These are phyloP conservation scores for Trichocomaceae sp. DNA, from an alignment of 2,329 filamentous ascomycete genomes.

Conservation along the genomic window DNA sequence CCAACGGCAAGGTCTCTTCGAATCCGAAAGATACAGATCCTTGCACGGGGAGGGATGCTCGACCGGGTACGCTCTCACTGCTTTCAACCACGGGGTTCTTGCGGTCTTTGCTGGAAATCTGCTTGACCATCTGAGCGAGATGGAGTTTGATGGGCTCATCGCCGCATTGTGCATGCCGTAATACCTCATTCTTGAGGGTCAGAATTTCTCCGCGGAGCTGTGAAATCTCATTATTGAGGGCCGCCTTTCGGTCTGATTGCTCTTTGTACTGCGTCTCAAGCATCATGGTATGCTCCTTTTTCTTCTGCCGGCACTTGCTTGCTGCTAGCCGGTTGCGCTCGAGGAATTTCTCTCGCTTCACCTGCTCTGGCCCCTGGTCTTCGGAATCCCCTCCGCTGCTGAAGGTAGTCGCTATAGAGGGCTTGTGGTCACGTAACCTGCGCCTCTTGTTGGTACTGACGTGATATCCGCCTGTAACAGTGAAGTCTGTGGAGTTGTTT, in stretches of 20 bases:
- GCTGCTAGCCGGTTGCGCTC: slow-evolving; percentile 55
- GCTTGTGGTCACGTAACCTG: slow-evolving; percentile 16
- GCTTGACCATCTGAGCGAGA: slow-evolving; percentile 33
- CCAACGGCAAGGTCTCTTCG: slow-evolving; percentile 26
- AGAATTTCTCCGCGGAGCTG: slow-evolving; percentile 33
- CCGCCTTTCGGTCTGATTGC: slow-evolving; percentile 28
- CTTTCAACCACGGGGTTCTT: slow-evolving; percentile 10
- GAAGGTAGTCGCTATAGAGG: slow-evolving; percentile 14
- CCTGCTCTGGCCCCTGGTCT: slow-evolving; percentile 20
- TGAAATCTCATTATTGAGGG: slow-evolving; percentile 28
- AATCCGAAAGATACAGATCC: slow-evolving; percentile 27
- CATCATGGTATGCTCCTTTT: slow-evolving; percentile 51
- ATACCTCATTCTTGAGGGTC: slow-evolving; percentile 34
- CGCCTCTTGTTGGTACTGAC: slow-evolving; percentile 16
- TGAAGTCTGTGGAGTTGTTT: slow-evolving; percentile 10
- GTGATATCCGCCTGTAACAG: not conserved
- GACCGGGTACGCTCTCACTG: not conserved
- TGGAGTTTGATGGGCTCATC: slow-evolving; percentile 33
- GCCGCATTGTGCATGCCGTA: slow-evolving; percentile 34
- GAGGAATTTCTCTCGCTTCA: slow-evolving; percentile 46
- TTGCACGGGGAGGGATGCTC: slow-evolving; percentile 1
- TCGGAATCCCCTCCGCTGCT: slow-evolving; percentile 22
- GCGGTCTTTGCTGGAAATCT: slow-evolving; percentile 26
- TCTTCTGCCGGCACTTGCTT: slow-evolving; percentile 57
- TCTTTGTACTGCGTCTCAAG: slow-evolving; percentile 41